Percentiles rank a stretch among this genome's conserved stretches.
Evolutionary conservation across 2,329 filamentous ascomycete genomes (phyloP).

Genomic region (Colletotrichum sp.): DNA sequence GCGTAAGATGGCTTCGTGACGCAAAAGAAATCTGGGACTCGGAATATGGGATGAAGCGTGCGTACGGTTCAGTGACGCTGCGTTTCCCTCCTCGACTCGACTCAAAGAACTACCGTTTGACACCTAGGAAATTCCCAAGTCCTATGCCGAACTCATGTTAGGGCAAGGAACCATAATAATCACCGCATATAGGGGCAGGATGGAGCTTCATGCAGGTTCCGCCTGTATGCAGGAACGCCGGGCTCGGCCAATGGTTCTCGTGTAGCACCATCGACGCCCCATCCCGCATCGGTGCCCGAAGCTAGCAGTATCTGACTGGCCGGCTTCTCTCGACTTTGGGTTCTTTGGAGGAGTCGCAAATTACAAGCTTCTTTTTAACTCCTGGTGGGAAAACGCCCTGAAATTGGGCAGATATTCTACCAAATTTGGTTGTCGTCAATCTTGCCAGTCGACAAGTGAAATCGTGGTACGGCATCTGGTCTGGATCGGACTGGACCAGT

Average conservation of each 20-base stretch:
- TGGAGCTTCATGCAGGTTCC: constrained; percentile 10
- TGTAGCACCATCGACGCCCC: neutral
- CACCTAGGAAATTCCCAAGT: neutral
- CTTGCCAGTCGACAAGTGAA: neutral
- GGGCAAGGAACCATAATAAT: neutral
- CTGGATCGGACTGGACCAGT: neutral
- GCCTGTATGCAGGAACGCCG: constrained; percentile 14
- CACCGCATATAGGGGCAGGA: constrained; percentile 6
- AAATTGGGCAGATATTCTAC: neutral
- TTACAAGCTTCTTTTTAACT: constrained; percentile 1
- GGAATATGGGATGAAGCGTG: neutral
- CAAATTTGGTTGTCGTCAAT: neutral
- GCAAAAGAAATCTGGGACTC: neutral
- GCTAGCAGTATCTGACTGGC: neutral
- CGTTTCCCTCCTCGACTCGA: neutral
- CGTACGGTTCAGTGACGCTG: neutral
- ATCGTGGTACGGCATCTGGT: neutral
- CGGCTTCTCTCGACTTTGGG: neutral
- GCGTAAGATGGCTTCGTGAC: neutral
- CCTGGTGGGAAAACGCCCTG: neutral
- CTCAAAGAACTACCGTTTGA: neutral
- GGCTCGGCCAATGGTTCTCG: constrained; percentile 1
- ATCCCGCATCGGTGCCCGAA: neutral
- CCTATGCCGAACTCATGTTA: neutral
- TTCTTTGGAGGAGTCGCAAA: neutral